phyloP scores from a whole-genome alignment of 2,329 filamentous ascomycete genomes.

The Fonsecaea multimorphosa region DNA sequence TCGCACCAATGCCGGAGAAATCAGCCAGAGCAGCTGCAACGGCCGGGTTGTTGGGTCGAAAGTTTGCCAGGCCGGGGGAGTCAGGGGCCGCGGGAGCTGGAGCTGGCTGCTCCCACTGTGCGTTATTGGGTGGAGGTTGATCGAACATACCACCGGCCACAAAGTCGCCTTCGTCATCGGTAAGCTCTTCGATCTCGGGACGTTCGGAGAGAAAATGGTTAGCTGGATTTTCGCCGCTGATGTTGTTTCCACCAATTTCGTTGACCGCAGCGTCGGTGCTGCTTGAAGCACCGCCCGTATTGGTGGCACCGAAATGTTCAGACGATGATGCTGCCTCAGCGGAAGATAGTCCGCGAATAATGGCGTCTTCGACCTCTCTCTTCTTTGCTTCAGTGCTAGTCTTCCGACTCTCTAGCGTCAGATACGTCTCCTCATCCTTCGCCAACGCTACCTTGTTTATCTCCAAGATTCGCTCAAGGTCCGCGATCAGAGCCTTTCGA shows the following conservation, averaged over 20 bases:
- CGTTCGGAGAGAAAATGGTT: constrained; percentile 24
- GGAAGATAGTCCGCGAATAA: constrained; percentile 80
- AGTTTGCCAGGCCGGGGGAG: neutral
- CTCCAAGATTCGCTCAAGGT: constrained; percentile 80
- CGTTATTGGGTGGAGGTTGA: neutral
- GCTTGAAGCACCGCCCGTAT: constrained; percentile 18
- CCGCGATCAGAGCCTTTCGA: constrained; percentile 75
- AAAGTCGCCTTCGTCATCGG: constrained; percentile 32
- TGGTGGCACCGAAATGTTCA: constrained; percentile 48
- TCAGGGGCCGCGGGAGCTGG: neutral
- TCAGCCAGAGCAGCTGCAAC: constrained; percentile 35
- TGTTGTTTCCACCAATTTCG: constrained; percentile 33
- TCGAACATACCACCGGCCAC: constrained; percentile 11
- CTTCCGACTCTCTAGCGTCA: constrained; percentile 70
- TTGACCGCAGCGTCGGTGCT: constrained; percentile 46
- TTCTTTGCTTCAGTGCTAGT: constrained; percentile 79
- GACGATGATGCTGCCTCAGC: constrained; percentile 57
- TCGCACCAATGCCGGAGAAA: constrained; percentile 23
- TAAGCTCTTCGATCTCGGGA: constrained; percentile 39
- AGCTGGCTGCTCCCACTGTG: neutral
- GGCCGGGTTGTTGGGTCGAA: constrained; percentile 33
- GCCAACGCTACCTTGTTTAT: constrained; percentile 72
- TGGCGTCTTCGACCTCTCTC: constrained; percentile 85
- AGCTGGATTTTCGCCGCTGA: constrained; percentile 16
- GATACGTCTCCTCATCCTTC: constrained; percentile 70